phyloP scores from a whole-genome alignment of 1,139 yeast genomes.

The Yamadazyma jaroonii region DNA sequence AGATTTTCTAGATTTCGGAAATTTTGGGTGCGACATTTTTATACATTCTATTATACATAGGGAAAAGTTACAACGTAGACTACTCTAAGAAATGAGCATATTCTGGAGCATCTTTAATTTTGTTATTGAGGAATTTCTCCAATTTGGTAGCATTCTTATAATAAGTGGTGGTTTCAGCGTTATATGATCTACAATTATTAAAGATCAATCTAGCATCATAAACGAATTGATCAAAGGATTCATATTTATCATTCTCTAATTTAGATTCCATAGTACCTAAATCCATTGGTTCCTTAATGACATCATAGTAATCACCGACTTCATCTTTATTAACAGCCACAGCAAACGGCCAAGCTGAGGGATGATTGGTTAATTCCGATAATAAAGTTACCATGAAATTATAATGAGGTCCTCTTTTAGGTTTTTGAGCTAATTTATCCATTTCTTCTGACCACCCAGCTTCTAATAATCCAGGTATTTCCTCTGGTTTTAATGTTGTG shows the following conservation, averaged over 20 bases:
- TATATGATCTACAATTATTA: slow-evolving; percentile 86
- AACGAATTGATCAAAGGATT: slow-evolving; percentile 84
- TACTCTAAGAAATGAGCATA: slow-evolving; percentile 46
- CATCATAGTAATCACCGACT: slow-evolving; percentile 94
- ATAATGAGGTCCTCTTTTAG: slow-evolving; percentile 92
- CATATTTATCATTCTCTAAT: slow-evolving; percentile 88
- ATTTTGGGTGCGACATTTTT: not conserved
- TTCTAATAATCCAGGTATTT: slow-evolving; percentile 83
- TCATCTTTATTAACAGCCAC: slow-evolving; percentile 91
- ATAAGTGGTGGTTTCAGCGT: slow-evolving; percentile 86
- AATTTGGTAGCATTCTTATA: slow-evolving; percentile 87
- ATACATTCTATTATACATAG: slow-evolving; percentile 1
- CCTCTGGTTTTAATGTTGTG: slow-evolving; percentile 52
- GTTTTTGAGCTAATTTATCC: slow-evolving; percentile 95
- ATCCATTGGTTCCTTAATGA: slow-evolving; percentile 99
- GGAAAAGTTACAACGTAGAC: not conserved
- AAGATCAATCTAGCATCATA: slow-evolving; percentile 85
- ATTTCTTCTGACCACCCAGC: slow-evolving; percentile 98
- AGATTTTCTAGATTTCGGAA: not conserved
- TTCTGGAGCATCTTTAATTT: slow-evolving; percentile 81
- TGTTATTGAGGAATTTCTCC: slow-evolving; percentile 80
- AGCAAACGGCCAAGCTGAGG: slow-evolving; percentile 98
- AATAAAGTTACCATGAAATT: slow-evolving; percentile 88
- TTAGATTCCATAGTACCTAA: slow-evolving; percentile 92
- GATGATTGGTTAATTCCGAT: slow-evolving; percentile 87